A percentile compares a stretch with the other conserved stretches of the same genome.
Conservation (phyloP, 208 protist genomes). For the Leishmania guyanensis region DNA sequence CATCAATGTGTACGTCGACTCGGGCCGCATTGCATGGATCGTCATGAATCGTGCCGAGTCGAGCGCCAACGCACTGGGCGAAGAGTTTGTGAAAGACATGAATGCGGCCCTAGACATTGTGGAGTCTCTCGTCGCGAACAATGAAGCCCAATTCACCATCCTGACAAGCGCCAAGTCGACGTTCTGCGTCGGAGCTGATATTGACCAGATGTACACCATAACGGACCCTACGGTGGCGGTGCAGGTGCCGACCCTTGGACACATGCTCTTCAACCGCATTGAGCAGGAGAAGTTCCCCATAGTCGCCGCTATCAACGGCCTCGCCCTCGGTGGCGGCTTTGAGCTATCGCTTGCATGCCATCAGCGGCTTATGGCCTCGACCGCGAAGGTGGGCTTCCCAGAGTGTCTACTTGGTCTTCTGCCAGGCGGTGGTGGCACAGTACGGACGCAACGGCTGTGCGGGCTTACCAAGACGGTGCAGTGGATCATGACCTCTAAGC, state of each 20-base stretch:
- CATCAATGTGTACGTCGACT: conserved; percentile 79
- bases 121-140: conserved; percentile 60
- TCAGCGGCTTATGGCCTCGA: conserved; percentile 75
- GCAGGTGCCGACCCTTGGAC: conserved; percentile 41
- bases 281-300: conserved; percentile 65
- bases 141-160: conserved; percentile 61
- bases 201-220: conserved; percentile 81
- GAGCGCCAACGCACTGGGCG: conserved; percentile 77
- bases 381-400: conserved; percentile 71
- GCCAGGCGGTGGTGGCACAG: conserved; percentile 94
- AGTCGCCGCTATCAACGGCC: conserved; percentile 94
- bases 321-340: conserved; percentile 94
- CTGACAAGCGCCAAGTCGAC: conserved; percentile 74
- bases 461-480: conserved; percentile 87
- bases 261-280: conserved; percentile 77
- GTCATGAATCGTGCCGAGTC: conserved; percentile 80
- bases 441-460: conserved; percentile 93
- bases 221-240: conserved; percentile 50
- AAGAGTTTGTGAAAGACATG: conserved; percentile 60
- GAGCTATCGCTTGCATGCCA: conserved; percentile 95
- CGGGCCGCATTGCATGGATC: conserved; percentile 72
- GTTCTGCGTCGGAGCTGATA: conserved; percentile 84
- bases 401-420: conserved; percentile 95
- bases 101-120: conserved; percentile 60
- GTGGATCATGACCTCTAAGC: conserved; percentile 87